Evolutionary conservation across 2,329 filamentous ascomycete genomes (phyloP), one percentile per base, ranked within the genome.

Genomic region (Diplodia mutila): DNA sequence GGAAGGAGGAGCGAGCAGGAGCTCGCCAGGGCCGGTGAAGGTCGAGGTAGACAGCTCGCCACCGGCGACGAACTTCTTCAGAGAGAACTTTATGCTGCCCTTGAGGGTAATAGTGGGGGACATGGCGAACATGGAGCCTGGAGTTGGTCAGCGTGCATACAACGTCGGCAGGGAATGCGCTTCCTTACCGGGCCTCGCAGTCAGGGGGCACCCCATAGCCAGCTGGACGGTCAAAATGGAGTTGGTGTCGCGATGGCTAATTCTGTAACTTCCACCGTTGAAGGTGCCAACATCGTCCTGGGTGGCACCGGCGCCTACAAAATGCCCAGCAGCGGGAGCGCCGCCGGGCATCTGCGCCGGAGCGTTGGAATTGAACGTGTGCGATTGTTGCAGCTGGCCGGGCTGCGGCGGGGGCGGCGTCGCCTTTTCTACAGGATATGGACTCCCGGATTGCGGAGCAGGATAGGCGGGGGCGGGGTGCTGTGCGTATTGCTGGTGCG

Each of bases 101-200:
- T 91, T 91, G 55, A 98, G 87, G 0, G 91, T 94, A 65, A 99
- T 86, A 9, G 91, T 91, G 2, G 92, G 90, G 2, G 92, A 93
- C 95, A 98, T 99, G 75, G 92, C 92, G 73, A 99, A 92, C 93
- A 99, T 95, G 67, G 89, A 87, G 16, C 94, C 92, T 88, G 67
- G 23, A 37, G 51, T 2, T 6, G 16, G 25, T 51, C 46, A 63
- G 42, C 29, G 21, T 12, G 42, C 11, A 21, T n/a, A 25, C 42
- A 3, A 23, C 11, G 0, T n/a, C 8, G 23, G n/a, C 9, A 49
- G 14, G 9, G 3, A 6, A 49, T n/a, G 25, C 6, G 49, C 23
- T 25, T 29, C 53, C 73, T 42, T 75, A 89, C 89, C 91, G 21
- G 95, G 93, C 76, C 92, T 95, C 2, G 89, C 92, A 25, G 84